These are phyloP conservation scores for Psilocybe cubensis DNA, from an alignment of 768 basidiomycete species.

Conservation along the genomic window DNA sequence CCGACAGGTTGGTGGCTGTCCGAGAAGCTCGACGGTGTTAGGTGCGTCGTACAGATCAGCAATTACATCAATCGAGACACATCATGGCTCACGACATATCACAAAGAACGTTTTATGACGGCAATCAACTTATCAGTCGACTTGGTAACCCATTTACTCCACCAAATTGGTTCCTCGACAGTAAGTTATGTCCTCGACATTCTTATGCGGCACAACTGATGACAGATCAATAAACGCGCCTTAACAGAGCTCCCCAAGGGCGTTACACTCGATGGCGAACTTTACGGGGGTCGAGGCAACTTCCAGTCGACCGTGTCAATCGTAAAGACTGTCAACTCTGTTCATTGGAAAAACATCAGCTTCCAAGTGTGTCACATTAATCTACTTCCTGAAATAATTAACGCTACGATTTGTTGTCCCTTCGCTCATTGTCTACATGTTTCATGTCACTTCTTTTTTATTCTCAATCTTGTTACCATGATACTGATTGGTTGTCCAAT, in stretches of 20 bases:
- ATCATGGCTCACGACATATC: background rate
- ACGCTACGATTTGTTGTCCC: background rate
- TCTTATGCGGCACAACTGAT: too few relatives aligned
- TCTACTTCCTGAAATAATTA: background rate
- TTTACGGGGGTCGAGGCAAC: slow-evolving; percentile 58
- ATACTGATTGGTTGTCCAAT: background rate
- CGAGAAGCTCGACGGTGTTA: slow-evolving; percentile 64
- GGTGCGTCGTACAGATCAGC: slow-evolving; percentile 38
- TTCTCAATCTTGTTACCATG: background rate
- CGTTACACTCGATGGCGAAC: slow-evolving; percentile 60
- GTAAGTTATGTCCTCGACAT: slow-evolving; percentile 35
- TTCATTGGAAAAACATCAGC: slow-evolving; percentile 57
- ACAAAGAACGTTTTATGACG: slow-evolving; percentile 56
- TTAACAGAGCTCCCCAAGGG: slow-evolving; percentile 60
- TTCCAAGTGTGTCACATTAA: slow-evolving; percentile 47
- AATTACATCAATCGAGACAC: background rate
- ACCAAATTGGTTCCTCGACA: slow-evolving; percentile 59
- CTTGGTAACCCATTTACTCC: slow-evolving; percentile 62
- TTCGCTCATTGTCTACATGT: background rate
- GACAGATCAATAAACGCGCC: too few relatives aligned
- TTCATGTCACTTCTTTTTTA: background rate
- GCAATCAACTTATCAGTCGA: slow-evolving; percentile 54
- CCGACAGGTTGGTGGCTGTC: slow-evolving; percentile 66
- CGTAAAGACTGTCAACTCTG: slow-evolving; percentile 59
- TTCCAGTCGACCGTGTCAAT: slow-evolving; percentile 64